Base-by-base conservation (phyloP, 23 red algal genomes). In the Gracilaria vermiculophylla region DNA sequence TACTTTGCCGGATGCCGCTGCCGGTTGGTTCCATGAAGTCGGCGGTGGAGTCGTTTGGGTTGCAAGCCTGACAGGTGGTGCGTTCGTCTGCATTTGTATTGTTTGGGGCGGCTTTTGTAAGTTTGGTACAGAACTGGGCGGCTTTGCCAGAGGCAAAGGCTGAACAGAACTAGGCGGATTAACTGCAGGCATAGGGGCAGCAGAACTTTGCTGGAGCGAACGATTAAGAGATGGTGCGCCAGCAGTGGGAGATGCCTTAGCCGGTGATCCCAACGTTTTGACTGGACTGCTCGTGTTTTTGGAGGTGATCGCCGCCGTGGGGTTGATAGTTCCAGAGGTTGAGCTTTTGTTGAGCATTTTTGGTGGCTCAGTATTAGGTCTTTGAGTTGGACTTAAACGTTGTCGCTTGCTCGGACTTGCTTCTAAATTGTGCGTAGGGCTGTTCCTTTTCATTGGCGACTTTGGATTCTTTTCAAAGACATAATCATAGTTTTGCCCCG, bases 401-500 rank as follows among this genome's bases (percentile, higher is more conserved):
- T 73, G 67, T 47, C 67, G 36, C n/a, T 73, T 60, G 16, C 16
- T 73, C 3, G 67, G 36, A 42, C 39, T 45, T 9, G 42, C 39
- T 8, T 24, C 67, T 10, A 24, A 2, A 10, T 13, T 5, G 1
- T 6, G 37, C n/a, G 67, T 73, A 15, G 67, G 67, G 17, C 67
- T 73, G 37, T 8, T 29, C 67, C 67, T 39, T 28, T 73, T 73
- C 0, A 47, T 32, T 27, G 67, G 67, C 20, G 67, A 73, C 5
- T 36, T 20, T 0, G 58, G 58, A 14, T 73, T 42, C 23, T 55
- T 55, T n/a, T 61, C 70, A 27, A 62, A 37, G 31, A 77, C 53
- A 12, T 60, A 42, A 44, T 64, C 76, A 39, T 62, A 76, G 54
- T 86, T 86, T 64, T 87, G 77, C 39, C 34, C 60, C 31, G 91